phyloP scores from a whole-genome alignment of 2,329 filamentous ascomycete genomes.

The Diaporthe caulivora region DNA sequence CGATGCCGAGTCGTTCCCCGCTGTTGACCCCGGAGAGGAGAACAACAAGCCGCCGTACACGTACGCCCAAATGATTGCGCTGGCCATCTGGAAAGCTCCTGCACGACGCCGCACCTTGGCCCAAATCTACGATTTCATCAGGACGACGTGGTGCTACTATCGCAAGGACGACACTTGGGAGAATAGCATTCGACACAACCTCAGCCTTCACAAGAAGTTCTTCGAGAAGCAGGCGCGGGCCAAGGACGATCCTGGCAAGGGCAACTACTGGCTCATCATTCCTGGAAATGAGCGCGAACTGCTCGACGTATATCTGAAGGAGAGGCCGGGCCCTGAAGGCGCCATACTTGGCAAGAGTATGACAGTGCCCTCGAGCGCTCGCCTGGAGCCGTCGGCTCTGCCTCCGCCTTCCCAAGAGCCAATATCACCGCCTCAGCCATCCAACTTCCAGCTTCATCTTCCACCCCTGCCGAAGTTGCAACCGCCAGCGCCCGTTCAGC shows the following conservation, averaged over 20 bases:
- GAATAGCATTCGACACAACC: conserved; percentile 98
- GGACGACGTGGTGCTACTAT: conserved; percentile 93
- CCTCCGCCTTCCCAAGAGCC: conserved; percentile 45
- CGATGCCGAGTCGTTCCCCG: conserved; percentile 82
- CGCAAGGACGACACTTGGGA: conserved; percentile 90
- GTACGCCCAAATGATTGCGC: conserved; percentile 95
- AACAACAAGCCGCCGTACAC: conserved; percentile 91
- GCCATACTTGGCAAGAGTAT: conserved; percentile 62
- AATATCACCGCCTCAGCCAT: conserved; percentile 42
- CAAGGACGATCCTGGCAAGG: conserved; percentile 97
- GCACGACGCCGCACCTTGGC: conserved; percentile 87
- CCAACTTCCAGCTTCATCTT: conserved; percentile 38
- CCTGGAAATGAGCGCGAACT: conserved; percentile 80
- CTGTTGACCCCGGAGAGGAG: conserved; percentile 77
- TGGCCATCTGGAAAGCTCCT: conserved; percentile 92
- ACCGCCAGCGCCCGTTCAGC: conserved; percentile 50
- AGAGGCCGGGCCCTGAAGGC: conserved; percentile 67
- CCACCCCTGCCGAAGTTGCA: conserved; percentile 61
- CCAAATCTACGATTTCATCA: conserved; percentile 99
- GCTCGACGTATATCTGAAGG: conserved; percentile 80
- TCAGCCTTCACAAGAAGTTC: conserved; percentile 96
- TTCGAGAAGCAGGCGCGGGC: conserved; percentile 89
- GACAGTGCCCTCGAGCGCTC: conserved; percentile 66
- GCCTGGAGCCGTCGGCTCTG: conserved; percentile 63
- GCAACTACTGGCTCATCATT: conserved; percentile 96